Conservation (phyloP, 768 basidiomycete genomes). For the Steccherinum ochraceum region DNA sequence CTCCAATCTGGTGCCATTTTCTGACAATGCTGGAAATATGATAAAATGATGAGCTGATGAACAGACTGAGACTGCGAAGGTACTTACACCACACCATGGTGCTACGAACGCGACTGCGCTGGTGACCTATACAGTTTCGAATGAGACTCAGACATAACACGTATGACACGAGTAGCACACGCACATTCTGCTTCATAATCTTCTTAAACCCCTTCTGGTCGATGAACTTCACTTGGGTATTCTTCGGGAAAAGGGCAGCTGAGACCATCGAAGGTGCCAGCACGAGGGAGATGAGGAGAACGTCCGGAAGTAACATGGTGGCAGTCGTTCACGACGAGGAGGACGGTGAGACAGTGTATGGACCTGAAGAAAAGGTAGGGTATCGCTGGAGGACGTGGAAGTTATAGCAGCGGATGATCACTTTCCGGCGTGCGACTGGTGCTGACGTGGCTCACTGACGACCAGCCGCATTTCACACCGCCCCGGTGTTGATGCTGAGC, state of each 20-base stretch:
- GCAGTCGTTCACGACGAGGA: conserved; percentile 4
- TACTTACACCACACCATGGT: conserved; percentile 86
- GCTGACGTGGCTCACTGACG: conserved; percentile 22
- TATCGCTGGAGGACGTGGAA: conserved; percentile 2
- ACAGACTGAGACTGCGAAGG: background rate
- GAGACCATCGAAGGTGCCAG: conserved; percentile 42
- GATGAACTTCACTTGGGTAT: conserved; percentile 59
- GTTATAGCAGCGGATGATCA: conserved; percentile 14
- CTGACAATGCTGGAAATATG: conserved; percentile 67
- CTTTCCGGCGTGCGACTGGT: conserved; percentile 7
- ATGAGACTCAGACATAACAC: no score
- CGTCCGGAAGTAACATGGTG: conserved; percentile 29
- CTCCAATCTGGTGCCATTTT: conserved; percentile 78
- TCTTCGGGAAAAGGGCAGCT: conserved; percentile 39
- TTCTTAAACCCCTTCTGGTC: conserved; percentile 65
- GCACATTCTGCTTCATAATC: conserved; percentile 69
- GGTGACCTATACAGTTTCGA: conserved; percentile 53
- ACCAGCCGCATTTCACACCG: conserved; percentile 15
- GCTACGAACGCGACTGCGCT: conserved; percentile 86
- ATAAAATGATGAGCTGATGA: background rate
- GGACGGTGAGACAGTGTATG: background rate
- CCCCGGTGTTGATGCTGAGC: conserved; percentile 12
- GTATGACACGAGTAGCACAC: conserved; percentile 23
- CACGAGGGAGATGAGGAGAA: conserved; percentile 30
- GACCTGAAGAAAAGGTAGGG: conserved; percentile 4